Base-by-base conservation (phyloP, 345 rosid species). In the Brassica cretica region DNA sequence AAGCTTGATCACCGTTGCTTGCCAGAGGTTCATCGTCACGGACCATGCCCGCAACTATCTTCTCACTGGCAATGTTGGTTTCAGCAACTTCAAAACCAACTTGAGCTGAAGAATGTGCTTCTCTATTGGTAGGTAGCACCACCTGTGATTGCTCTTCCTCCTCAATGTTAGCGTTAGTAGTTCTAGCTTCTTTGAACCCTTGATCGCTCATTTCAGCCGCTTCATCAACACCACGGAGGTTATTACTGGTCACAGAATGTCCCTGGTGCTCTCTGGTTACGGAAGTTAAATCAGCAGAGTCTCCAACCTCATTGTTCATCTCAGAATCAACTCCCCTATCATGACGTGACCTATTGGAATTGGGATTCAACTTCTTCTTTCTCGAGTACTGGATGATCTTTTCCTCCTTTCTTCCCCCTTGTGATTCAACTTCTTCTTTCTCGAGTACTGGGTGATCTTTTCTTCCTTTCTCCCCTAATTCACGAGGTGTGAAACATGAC, bases 361-460 rank as follows among this genome's bases (percentile, higher is more conserved):
- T 81, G 66, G 82, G 78, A 73, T 86, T 90, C 53, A 70, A 75
- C 84, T 84, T 90, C 79, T 84, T 95, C 88, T 91, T 87, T 82
- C 99, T 91, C 32, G 90, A 78, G 83, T 95, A 95, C 64, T 87
- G 94, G 71, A 95, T 85, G 76, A 95, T 77, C 77, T 76, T 85
- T 74, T 82, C 85, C 68, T 87, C 88, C 66, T 85, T 87, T 73
- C 69, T 84, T 71, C 76, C 68, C 60, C 18, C 60, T 30, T 21
- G 59, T 41, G 68, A 49, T 67, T 83, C 84, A 93, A 84, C 72
- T 93, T 77, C 74, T 78, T 85, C 68, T 66, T 76, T 82, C 99
- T 91, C 32, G 90, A 78, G 83, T 95, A 95, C 64, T 87, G 94
- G 71, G 93, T 85, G 76, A 95, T 77, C 77, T 76, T 85, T 74